These are phyloP conservation scores for Solanum ahanhuiri DNA, from an alignment of 257 asterid genomes.

Conservation along the genomic window DNA sequence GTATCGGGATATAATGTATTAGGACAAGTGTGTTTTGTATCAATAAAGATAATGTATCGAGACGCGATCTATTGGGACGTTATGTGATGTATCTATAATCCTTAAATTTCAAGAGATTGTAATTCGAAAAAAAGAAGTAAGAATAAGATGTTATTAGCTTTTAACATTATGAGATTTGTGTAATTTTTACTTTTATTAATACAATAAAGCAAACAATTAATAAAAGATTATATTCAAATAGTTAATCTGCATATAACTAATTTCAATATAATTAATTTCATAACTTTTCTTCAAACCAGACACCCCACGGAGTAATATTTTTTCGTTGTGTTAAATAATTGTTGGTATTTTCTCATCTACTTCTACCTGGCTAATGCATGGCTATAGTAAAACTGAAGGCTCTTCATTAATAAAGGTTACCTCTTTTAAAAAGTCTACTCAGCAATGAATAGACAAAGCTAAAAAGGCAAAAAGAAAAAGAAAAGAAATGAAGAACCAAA, in stretches of 20 bases:
- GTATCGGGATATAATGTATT: no score
- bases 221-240: no score
- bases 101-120: neutral
- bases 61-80: no score
- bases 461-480: neutral
- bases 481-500: neutral
- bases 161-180: neutral
- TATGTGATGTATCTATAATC: neutral
- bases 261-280: no score
- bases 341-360: neutral
- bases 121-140: no score
- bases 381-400: neutral
- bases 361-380: neutral
- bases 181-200: no score
- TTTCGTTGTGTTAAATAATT: neutral
- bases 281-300: neutral
- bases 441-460: neutral
- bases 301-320: neutral
- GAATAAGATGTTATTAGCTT: no score
- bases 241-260: no score
- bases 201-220: no score
- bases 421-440: neutral
- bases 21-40: no score
- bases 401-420: neutral
- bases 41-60: neutral